These are phyloP conservation scores for Xylaria castorea DNA, from an alignment of 495 filamentous ascomycete species.

Conservation along the genomic window DNA sequence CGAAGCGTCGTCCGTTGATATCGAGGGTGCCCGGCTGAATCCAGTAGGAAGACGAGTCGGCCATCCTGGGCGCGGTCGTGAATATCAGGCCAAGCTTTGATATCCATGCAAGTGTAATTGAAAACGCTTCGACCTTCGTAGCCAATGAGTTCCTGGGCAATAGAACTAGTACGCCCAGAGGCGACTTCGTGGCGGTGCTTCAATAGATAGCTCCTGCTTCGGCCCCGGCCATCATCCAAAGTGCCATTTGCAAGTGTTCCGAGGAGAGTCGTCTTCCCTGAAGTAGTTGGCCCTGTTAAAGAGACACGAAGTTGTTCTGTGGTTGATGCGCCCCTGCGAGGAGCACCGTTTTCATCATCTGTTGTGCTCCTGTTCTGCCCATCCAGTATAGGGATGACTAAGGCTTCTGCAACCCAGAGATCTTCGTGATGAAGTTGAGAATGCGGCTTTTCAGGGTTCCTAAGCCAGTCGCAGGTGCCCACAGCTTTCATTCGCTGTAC, in stretches of 20 bases:
- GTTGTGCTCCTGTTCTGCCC: conserved; percentile 11
- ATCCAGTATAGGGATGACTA: conserved; percentile 51
- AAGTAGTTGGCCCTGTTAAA: conserved; percentile 87
- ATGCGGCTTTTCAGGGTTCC: conserved; percentile 38
- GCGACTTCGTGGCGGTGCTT: conserved; percentile 95
- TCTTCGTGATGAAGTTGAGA: conserved; percentile 52
- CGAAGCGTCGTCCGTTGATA: conserved; percentile 87
- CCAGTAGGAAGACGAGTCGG: conserved; percentile 83
- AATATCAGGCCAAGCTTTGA: conserved; percentile 94
- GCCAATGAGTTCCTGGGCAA: conserved; percentile 90
- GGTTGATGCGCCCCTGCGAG: conserved; percentile 43
- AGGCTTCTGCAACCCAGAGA: conserved; percentile 88
- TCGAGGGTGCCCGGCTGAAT: conserved; percentile 87
- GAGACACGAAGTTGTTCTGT: conserved; percentile 89
- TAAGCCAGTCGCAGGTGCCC: conserved; percentile 82
- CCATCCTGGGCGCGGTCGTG: conserved; percentile 75
- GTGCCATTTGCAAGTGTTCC: conserved; percentile 87
- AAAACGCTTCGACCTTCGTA: conserved; percentile 74
- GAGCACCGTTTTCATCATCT: conserved; percentile 29
- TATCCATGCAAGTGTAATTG: conserved; percentile 85
- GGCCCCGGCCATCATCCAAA: conserved; percentile 90
- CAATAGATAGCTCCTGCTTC: conserved; percentile 82
- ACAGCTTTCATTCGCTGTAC: conserved; percentile 84
- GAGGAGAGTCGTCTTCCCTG: conserved; percentile 89
- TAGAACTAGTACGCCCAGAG: conserved; percentile 90